Conservation (phyloP, 495 filamentous ascomycete species). For the Hapsidospora chrysogenum region DNA sequence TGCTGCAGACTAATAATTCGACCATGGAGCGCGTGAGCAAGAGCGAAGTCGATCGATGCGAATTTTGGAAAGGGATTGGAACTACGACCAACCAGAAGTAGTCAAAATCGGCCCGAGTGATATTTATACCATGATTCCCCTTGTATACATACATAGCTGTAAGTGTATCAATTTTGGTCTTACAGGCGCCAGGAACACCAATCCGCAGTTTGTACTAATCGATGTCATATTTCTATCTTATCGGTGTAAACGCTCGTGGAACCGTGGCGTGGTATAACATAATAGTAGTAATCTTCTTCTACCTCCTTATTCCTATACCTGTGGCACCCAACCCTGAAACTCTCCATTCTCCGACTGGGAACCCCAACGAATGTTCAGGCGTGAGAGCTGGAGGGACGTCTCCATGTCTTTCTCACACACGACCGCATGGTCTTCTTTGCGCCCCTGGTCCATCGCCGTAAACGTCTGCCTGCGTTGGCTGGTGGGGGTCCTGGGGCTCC, state of each 20-base stretch:
- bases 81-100: too few relatives aligned
- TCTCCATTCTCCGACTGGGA: neutral
- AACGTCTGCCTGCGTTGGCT: neutral
- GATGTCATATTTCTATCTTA: neutral
- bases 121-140: too few relatives aligned
- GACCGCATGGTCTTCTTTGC: neutral
- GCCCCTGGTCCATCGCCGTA: neutral
- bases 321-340: neutral
- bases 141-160: too few relatives aligned
- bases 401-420: neutral
- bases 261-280: neutral
- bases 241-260: too few relatives aligned
- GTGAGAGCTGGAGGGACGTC: neutral
- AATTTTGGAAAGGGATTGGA: too few relatives aligned
- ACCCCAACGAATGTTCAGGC: neutral
- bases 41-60: too few relatives aligned
- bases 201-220: too few relatives aligned
- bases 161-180: too few relatives aligned
- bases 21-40: neutral
- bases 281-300: neutral
- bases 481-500: neutral
- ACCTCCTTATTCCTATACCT: neutral
- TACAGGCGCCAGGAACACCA: neutral
- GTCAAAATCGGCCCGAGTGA: too few relatives aligned
- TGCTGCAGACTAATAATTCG: slow-evolving; percentile 15